Evolutionary conservation across 495 filamentous ascomycete genomes (phyloP), one percentile per base, ranked within the genome.

Genomic region (Xylaria cubensis): DNA sequence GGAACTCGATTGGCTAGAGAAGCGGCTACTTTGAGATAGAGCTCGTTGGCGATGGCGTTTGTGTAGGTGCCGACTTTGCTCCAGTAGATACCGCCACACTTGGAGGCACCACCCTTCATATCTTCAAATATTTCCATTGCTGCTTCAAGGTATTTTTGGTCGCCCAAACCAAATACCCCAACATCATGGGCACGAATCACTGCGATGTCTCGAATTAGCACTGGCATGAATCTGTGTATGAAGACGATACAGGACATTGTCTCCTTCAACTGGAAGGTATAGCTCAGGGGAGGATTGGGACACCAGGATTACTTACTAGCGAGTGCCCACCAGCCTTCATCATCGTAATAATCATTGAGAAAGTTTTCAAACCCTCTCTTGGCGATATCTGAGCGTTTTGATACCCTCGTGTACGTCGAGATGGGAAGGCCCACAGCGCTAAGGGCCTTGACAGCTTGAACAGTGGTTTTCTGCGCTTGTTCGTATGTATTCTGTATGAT

Each of bases 1-100:
- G 81, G 70, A 0, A 89, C 83, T 15, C 92, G 88, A 77, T 92
- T 93, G 39, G 91, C 91, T n/a, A 95, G 88, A 73, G 90, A 88
- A 12, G 92, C 90, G 5, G 90, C 92, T 3, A 92, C 86, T 24
- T 82, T 85, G 29, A 95, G 83, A 77, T 90, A 94, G 9, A 94
- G 86, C 77, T 93, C 92, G 79, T 94, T 95, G 64, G 89, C 88
- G 73, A 94, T 93, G 15, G 92, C 90, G 74, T 90, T 92, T 48
- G 89, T 88, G 74, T 91, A 90, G 0, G 78, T 77, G 34, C 85
- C 82, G 0, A 83, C 80, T 71, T 91, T 90, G 76, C 88, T 88
- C 91, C 92, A 94, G 83, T 85, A 92, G 44, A 93, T 86, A 26
- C 92, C 92, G 65, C 91, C 91, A 68, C 84, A 86, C 0, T 80